Conservation (phyloP, 495 filamentous ascomycete species). For the Aspergillus steynii region DNA sequence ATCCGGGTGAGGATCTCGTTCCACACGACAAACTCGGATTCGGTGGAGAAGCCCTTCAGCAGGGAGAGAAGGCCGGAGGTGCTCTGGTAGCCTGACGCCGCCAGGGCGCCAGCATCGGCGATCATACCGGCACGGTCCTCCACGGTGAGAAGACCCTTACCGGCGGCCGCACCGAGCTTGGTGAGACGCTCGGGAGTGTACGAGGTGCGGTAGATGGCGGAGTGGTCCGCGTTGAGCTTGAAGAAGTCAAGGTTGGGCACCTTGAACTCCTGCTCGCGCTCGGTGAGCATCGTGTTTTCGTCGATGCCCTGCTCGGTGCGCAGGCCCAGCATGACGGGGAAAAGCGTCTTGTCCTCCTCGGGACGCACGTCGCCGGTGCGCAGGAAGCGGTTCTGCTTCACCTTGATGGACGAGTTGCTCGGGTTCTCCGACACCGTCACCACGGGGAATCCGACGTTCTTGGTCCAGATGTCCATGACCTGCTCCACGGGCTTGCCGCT, state of each 20-base stretch:
- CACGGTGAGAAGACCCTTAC: constrained; percentile 79
- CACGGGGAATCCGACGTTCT: constrained; percentile 67
- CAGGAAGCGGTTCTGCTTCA: constrained; percentile 70
- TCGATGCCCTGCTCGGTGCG: constrained; percentile 59
- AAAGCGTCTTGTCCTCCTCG: constrained; percentile 72
- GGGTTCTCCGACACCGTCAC: constrained; percentile 59
- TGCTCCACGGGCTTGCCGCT: constrained; percentile 86
- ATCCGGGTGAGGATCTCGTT: constrained; percentile 82
- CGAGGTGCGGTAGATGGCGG: constrained; percentile 63
- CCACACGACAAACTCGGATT: constrained; percentile 93
- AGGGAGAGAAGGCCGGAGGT: constrained; percentile 87
- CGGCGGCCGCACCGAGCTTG: constrained; percentile 75
- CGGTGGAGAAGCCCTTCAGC: constrained; percentile 77
- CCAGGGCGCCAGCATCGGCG: constrained; percentile 88
- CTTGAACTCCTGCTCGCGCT: constrained; percentile 74
- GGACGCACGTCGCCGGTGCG: constrained; percentile 65
- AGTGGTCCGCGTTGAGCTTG: constrained; percentile 70
- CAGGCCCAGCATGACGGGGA: constrained; percentile 61
- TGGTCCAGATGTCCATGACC: constrained; percentile 70
- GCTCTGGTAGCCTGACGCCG: constrained; percentile 87
- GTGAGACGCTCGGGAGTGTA: constrained; percentile 60
- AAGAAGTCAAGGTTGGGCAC: constrained; percentile 62
- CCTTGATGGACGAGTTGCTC: constrained; percentile 42
- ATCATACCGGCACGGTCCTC: constrained; percentile 96
- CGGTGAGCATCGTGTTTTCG: constrained; percentile 61